These are phyloP conservation scores for Clitocybe nebularis DNA, from an alignment of 1,284 basidiomycete genomes.

Conservation along the genomic window DNA sequence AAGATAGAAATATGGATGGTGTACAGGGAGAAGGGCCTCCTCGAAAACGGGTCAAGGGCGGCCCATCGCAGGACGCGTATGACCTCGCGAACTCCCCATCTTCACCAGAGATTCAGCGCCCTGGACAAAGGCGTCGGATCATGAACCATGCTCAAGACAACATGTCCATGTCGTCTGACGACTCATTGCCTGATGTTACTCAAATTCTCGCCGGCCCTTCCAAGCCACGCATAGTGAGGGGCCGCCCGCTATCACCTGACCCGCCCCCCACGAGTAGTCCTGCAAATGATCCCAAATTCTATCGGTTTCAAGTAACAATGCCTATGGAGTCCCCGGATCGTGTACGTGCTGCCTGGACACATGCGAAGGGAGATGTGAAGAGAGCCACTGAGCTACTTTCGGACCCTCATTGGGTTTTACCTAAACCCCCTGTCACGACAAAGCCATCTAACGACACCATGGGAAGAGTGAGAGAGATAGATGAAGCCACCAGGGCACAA, in stretches of 20 bases:
- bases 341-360: constrained; percentile 61
- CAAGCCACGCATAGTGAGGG: constrained; percentile 51
- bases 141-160: constrained; percentile 31
- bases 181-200: constrained; percentile 49
- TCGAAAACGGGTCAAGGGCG: constrained; percentile 62
- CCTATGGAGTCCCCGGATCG: constrained; percentile 41
- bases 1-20: constrained; percentile 33
- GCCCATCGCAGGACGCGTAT: constrained; percentile 36
- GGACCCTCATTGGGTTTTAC: constrained; percentile 51
- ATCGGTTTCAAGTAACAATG: constrained; percentile 58
- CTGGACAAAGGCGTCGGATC: constrained; percentile 45
- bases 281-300: constrained; percentile 43
- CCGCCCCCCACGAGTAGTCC: constrained; percentile 24
- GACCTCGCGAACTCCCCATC: constrained; percentile 42
- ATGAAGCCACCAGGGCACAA: constrained; percentile 62
- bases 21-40: constrained; percentile 56
- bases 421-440: constrained; percentile 22
- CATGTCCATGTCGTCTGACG: constrained; percentile 57
- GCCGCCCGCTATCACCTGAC: constrained; percentile 34
- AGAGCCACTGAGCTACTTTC: constrained; percentile 54
- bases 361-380: constrained; percentile 53
- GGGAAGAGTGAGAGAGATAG: constrained; percentile 65
- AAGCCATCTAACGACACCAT: constrained; percentile 32
- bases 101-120: constrained; percentile 54
- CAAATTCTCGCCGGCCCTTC: constrained; percentile 38